phyloP scores from a whole-genome alignment of 805 yeast species.

The Barnettozyma sp. region DNA sequence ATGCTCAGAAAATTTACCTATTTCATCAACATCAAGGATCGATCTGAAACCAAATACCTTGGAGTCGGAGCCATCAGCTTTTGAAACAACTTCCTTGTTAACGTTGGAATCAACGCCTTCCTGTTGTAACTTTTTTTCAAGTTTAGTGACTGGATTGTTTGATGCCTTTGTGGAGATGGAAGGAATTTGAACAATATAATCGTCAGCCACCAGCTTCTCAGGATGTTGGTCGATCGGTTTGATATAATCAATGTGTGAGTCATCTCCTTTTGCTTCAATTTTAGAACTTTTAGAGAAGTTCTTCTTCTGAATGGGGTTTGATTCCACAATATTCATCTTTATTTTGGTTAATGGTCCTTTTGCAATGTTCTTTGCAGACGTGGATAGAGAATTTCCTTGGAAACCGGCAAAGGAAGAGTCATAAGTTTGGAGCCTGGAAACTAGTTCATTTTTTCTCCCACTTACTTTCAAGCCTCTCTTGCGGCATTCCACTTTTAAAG shows the following conservation, averaged over 20 bases:
- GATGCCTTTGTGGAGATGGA: conserved; percentile 46
- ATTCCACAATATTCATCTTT: background rate
- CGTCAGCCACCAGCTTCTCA: conserved; percentile 40
- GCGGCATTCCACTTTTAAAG: conserved; percentile 53
- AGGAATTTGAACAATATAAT: conserved; percentile 35
- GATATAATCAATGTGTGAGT: conserved; percentile 51
- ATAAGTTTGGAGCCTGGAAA: conserved; percentile 28
- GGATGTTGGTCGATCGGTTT: conserved; percentile 30
- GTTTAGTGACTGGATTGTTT: conserved; percentile 27
- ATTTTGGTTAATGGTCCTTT: background rate
- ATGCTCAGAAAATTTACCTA: conserved; percentile 13
- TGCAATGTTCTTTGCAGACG: conserved; percentile 9
- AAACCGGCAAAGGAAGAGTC: conserved; percentile 16
- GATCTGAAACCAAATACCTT: conserved; percentile 21
- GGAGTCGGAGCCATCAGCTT: conserved; percentile 23
- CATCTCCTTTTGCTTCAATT: conserved; percentile 43
- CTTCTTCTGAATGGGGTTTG: conserved; percentile 3
- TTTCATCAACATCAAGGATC: conserved; percentile 12
- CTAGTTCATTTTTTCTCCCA: conserved; percentile 56
- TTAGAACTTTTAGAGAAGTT: conserved; percentile 19
- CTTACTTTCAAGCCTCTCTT: conserved; percentile 51
- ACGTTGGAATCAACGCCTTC: conserved; percentile 4
- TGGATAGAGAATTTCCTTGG: conserved; percentile 12
- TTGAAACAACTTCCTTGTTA: conserved; percentile 19
- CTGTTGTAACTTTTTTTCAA: conserved; percentile 21